A percentile compares a stretch with the other conserved stretches of the same genome.
These are phyloP conservation scores for Collybia mongolica DNA, from an alignment of 768 basidiomycete genomes.

Conservation along the genomic window DNA sequence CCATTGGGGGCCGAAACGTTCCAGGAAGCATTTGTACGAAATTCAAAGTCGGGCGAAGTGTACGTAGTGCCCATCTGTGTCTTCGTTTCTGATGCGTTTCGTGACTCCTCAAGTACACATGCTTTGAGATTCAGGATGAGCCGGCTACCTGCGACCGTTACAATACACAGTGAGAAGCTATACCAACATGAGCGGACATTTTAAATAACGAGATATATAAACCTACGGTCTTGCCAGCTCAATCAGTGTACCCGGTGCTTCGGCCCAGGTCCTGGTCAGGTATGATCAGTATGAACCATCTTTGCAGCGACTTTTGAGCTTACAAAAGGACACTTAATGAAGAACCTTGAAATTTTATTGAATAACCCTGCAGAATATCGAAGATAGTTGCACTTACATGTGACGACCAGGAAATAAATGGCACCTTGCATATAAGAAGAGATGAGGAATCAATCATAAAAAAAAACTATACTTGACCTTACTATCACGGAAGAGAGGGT, in stretches of 20 bases:
- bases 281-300: neutral
- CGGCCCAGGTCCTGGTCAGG: conserved; percentile 3
- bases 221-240: conserved; percentile 10
- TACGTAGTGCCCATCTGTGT: neutral
- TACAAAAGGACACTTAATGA: neutral
- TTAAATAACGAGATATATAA: neutral
- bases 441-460: neutral
- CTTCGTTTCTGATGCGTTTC: neutral
- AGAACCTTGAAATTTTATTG: neutral
- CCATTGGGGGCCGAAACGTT: neutral
- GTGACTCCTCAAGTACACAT: neutral
- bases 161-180: conserved; percentile 9
- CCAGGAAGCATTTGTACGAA: neutral
- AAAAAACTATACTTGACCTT: neutral
- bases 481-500: conserved; percentile 11
- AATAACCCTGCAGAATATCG: neutral
- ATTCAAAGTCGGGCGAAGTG: neutral
- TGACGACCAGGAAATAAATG: conserved; percentile 8
- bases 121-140: conserved; percentile 7
- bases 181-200: neutral
- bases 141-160: conserved; percentile 6
- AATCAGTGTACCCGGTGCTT: neutral
- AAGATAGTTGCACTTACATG: conserved; percentile 1
- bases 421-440: neutral
- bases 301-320: too few relatives aligned